A percentile compares a stretch with the other conserved stretches of the same genome.
Conservation (phyloP, 2,329 filamentous ascomycete species). For the Apiospora malaysiana region DNA sequence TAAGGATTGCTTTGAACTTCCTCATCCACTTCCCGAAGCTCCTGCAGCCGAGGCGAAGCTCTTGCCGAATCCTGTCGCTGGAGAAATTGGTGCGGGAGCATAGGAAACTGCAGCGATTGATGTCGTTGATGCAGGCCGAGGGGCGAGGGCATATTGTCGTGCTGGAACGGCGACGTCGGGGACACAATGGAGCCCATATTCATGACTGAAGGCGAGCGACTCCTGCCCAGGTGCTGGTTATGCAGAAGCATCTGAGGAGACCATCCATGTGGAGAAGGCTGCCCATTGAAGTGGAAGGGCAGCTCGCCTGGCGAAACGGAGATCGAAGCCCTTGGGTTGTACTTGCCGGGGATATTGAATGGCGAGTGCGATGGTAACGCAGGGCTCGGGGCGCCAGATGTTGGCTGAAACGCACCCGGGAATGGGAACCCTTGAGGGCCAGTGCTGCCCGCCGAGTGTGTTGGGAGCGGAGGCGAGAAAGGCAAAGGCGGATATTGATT, state of each 20-base stretch:
- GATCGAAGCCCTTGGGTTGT: constrained; percentile 75
- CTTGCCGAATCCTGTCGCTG: constrained; percentile 59
- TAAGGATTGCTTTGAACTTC: constrained; percentile 52
- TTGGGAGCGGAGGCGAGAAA: constrained; percentile 83
- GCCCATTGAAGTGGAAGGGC: constrained; percentile 70
- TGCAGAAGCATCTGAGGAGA: constrained; percentile 55
- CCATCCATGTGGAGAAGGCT: constrained; percentile 66
- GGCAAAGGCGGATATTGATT: constrained; percentile 77
- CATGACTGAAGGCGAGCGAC: constrained; percentile 68
- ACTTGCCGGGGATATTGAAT: constrained; percentile 64
- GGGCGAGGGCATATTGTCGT: constrained; percentile 53
- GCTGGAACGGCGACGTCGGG: constrained; percentile 67
- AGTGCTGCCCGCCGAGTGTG: constrained; percentile 78
- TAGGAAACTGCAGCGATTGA: constrained; percentile 63
- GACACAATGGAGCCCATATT: constrained; percentile 64
- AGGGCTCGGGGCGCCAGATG: constrained; percentile 68
- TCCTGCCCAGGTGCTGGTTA: constrained; percentile 58
- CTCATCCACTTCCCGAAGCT: constrained; percentile 77
- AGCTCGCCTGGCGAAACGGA: constrained; percentile 66
- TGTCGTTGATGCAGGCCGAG: constrained; percentile 56
- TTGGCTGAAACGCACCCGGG: constrained; percentile 62
- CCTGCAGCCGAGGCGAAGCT: constrained; percentile 68
- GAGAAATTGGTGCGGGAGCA: constrained; percentile 63
- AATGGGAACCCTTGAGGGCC: constrained; percentile 62
- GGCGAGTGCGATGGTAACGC: constrained; percentile 74